Percentiles rank a stretch among this genome's conserved stretches.
These are phyloP conservation scores for Drechslerella coelobrocha DNA, from an alignment of 2,329 filamentous ascomycete genomes.

Conservation along the genomic window DNA sequence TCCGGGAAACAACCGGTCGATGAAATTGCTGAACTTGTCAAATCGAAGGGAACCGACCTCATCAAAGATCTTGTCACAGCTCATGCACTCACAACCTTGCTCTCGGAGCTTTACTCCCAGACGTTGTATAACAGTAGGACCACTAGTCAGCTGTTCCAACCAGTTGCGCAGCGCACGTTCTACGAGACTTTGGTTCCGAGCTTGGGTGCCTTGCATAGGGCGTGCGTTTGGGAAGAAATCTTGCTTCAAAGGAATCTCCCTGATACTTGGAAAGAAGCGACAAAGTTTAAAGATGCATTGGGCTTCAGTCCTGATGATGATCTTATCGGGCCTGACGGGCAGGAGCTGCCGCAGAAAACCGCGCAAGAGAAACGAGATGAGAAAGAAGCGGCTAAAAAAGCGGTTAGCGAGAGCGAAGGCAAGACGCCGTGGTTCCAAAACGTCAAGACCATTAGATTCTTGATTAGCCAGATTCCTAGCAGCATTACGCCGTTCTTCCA, in stretches of 20 bases:
- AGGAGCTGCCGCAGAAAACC: slow-evolving; percentile 47
- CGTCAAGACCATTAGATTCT: slow-evolving; percentile 74
- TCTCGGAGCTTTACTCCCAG: slow-evolving; percentile 74
- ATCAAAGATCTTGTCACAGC: slow-evolving; percentile 79
- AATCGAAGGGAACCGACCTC: slow-evolving; percentile 72
- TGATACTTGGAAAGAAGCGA: slow-evolving; percentile 63
- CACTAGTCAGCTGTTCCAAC: slow-evolving; percentile 70
- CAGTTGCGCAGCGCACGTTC: slow-evolving; percentile 63
- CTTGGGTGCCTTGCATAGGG: slow-evolving; percentile 78
- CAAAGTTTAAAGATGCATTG: slow-evolving; percentile 58
- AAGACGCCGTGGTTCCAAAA: slow-evolving; percentile 70
- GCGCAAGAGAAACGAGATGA: slow-evolving; percentile 53
- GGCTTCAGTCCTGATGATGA: slow-evolving; percentile 49
- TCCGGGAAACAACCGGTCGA: slow-evolving; percentile 53
- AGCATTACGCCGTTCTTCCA: slow-evolving; percentile 87
- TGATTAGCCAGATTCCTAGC: slow-evolving; percentile 79
- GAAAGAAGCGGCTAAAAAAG: slow-evolving; percentile 55
- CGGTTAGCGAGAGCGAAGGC: slow-evolving; percentile 56
- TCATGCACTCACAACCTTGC: slow-evolving; percentile 76
- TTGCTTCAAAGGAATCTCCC: slow-evolving; percentile 76
- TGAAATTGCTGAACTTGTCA: slow-evolving; percentile 59
- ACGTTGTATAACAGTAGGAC: slow-evolving; percentile 70
- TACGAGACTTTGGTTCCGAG: slow-evolving; percentile 58
- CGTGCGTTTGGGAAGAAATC: slow-evolving; percentile 84
- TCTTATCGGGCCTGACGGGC: slow-evolving; percentile 47